Conservation (phyloP, 176 grass and related monocot genomes). For the Urochloa ruziziensis region DNA sequence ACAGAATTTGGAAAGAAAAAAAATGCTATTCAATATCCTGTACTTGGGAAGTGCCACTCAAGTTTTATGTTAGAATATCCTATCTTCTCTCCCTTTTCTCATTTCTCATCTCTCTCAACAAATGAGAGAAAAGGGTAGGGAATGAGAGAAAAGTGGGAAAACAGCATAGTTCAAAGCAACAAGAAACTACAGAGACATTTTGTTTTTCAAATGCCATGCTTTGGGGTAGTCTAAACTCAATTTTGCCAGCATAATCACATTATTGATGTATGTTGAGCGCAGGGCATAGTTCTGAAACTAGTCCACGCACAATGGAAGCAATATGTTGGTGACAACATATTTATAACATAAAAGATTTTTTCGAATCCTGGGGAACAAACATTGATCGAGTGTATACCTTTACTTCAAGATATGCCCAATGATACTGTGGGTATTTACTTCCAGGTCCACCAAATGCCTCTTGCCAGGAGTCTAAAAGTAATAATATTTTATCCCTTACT, state of each 20-base stretch:
- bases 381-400: conserved; percentile 50
- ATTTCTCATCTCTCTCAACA: background rate
- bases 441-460: conserved; percentile 96
- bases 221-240: background rate
- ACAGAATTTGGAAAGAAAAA: background rate
- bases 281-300: background rate
- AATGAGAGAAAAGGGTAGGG: background rate
- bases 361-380: conserved; percentile 7
- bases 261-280: background rate
- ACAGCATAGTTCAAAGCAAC: background rate
- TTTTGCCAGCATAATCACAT: background rate
- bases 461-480: conserved; percentile 98
- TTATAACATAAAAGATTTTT: background rate
- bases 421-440: conserved; percentile 82
- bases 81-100: background rate
- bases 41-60: background rate
- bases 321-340: background rate
- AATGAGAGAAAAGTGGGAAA: background rate
- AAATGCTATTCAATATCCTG: background rate
- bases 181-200: background rate
- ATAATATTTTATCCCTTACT: conserved; percentile 78
- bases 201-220: background rate
- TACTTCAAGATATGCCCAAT: conserved; percentile 89
- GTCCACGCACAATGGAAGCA: background rate
- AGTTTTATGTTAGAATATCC: background rate